A percentile compares a stretch with the other conserved stretches of the same genome.
These are phyloP conservation scores for Fusarium veterinarium DNA, from an alignment of 2,329 filamentous ascomycete species.

Conservation along the genomic window DNA sequence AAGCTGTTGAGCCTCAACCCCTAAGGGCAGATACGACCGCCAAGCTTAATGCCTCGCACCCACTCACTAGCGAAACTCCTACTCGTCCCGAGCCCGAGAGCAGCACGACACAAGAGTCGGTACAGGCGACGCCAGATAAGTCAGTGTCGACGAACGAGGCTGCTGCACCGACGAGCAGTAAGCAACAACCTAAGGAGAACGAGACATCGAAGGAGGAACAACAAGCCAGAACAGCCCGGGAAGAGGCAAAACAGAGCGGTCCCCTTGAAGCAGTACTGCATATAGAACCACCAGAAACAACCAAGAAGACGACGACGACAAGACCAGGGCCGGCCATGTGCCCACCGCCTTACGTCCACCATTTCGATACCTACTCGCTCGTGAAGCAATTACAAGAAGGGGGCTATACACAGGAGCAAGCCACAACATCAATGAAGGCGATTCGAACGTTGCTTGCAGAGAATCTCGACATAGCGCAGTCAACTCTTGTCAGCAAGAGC, in stretches of 20 bases:
- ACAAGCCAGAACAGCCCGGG: slow-evolving; percentile 46
- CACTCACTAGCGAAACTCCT: slow-evolving; percentile 19
- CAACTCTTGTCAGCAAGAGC: slow-evolving; percentile 85
- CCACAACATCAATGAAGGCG: slow-evolving; percentile 91
- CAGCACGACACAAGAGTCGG: slow-evolving; percentile 10
- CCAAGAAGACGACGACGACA: slow-evolving; percentile 39
- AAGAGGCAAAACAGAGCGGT: slow-evolving; percentile 57
- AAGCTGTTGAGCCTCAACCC: slow-evolving; percentile 66
- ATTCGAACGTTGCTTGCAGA: slow-evolving; percentile 80
- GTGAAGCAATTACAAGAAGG: slow-evolving; percentile 82
- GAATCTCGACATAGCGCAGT: slow-evolving; percentile 84
- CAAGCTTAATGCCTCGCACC: slow-evolving; percentile 29
- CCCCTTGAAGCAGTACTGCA: slow-evolving; percentile 64
- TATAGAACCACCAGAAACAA: slow-evolving; percentile 57
- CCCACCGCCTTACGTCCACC: slow-evolving; percentile 86
- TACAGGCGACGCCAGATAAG: slow-evolving; percentile 3
- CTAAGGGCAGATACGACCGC: slow-evolving; percentile 38
- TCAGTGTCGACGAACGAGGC: slow-evolving; percentile 8
- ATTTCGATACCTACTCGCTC: slow-evolving; percentile 94
- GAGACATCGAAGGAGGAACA: slow-evolving; percentile 26
- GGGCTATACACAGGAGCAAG: slow-evolving; percentile 79
- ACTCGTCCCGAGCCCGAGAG: slow-evolving; percentile 16
- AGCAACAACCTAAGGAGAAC: slow-evolving; percentile 11
- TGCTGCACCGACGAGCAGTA: slow-evolving; percentile 9
- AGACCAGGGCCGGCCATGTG: slow-evolving; percentile 73